Base-by-base conservation (phyloP, 805 yeast species). In the Metschnikowia koreensis region DNA sequence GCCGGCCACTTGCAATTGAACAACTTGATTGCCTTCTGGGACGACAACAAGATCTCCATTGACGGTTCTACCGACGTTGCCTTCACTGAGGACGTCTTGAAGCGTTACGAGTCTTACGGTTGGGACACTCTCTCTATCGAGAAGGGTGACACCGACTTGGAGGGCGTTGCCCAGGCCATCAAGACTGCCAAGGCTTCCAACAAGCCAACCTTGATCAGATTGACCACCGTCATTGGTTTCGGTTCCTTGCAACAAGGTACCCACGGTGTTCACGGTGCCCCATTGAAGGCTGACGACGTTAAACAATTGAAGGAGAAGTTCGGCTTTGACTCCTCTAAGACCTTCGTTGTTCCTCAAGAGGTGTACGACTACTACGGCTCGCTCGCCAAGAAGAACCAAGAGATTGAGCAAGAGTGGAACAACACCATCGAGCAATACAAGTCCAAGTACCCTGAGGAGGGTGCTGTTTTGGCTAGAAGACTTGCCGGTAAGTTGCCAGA, bases 1-100 rank as follows among this genome's bases (percentile, higher is more conserved):
- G 99, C 99, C 58, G 99, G 99, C 66, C 99, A 93, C 76, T 80
- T 93, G 73, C 81, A 90, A 80, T 84, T 93, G 71, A 89, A 88
- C 71, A 92, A 92, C 80, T 83, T 93, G 78, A 90, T 93, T 73
- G 91, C 93, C 55, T 83, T 93, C 76, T 93, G 92, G 83, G 99
- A 93, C 71, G 97, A 91, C 79, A 93, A 93, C 86, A 86, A 85
- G 70, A 92, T 93, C 80, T 87, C 98, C 65, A 93, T 93, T 70
- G 99, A 93, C 71, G 99, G 99, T 80, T 77, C 80, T 75, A 93
- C 96, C 66, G 78, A 82, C 58, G 84, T 84, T 55, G 89, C 97
- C 54, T 92, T 93, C 83, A 89, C 97, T 58, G 98, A 93, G 79
- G 89, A 93, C 69, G 97, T 93, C 49, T 67, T 80, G 61, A 80